Base-by-base conservation (phyloP, 1,284 basidiomycete species). In the Tylopilus orsonianus region DNA sequence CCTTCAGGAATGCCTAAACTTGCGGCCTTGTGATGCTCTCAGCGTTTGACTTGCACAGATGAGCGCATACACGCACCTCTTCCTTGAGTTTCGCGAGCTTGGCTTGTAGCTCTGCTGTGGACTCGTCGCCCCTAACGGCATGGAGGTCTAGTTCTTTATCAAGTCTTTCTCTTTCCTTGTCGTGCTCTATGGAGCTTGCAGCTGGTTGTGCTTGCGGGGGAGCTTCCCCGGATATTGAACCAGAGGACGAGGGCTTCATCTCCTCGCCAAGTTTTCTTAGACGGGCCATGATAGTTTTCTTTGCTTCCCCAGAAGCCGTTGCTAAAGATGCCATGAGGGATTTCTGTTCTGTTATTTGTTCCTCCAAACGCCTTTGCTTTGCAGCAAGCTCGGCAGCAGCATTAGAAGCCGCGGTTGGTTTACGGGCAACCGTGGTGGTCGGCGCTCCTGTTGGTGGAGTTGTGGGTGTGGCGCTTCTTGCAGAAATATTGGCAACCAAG, bases 331-430 rank as follows among this genome's bases (percentile, higher is more conserved):
- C 80, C 80, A 97, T 87, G 41, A 97, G 73, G 6, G 83, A 75
- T 70, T 96, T 97, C 69, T 96, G 94, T 71, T 96, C 93, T 0
- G 86, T 80, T 55, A 97, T 91, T 62, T 90, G 85, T 58, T 87
- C 80, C 57, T 97, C 91, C 19, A 94, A 74, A 41, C 85, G 74
- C 48, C 85, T 78, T 61, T 91, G 86, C 62, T 88, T 87, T 24
- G 81, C 83, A 26, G 85, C 85, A 26, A 90, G 74, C 3, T 75
- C 76, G 0, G 71, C 65, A 4, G 75, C 65, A 4, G 72, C 58
- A 5, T 68, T 59, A 16, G 75, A 60, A 3, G 71, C 41, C 1
- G 60, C 57, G 3, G 59, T 45, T 20, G 65, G 50, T 47, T 64
- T 73, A 48, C 67, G 69, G 6, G 62, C 23, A 3, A 55, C 24